Base-by-base conservation (phyloP, 2,329 filamentous ascomycete species). In the Botrytis fabae region DNA sequence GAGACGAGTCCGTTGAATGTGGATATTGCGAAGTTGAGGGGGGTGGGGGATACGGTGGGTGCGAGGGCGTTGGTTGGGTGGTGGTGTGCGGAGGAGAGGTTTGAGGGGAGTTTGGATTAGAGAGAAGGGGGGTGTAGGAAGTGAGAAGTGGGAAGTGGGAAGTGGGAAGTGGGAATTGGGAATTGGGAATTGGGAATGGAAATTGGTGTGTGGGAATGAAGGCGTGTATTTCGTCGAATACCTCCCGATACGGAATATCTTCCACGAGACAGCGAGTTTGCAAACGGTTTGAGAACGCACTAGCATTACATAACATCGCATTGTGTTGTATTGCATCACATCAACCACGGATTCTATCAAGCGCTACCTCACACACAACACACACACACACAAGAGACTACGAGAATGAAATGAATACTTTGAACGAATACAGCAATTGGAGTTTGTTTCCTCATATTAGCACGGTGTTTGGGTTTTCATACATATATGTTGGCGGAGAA, bases 1-100 rank as follows among this genome's bases (percentile, higher is more conserved):
- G 92, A 95, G 79, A 65, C 32, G 0, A 91, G 88, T 77, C 93
- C 93, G 78, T 84, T 96, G 75, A 95, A 95, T 81, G 87, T 96
- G 40, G 93, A 96, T 81, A 86, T 93, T 46, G 93, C 93, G 71
- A 89, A 89, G 76, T 83, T 96, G 79, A 80, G 94, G 75, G 84
- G 86, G 85, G 54, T 71, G 46, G 92, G 92, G 7, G 93, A 95
- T 82, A 81, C 82, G 35, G 80, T 94, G 22, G 93, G 89, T 0
- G 91, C 92, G 25, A 85, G 91, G 78, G 86, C 87, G 74, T 83
- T 96, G 79, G 92, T 95, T 61, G 87, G 92, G 82, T 91, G 90
- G 78, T 95, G 92, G 85, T 91, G 89, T 51, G 83, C 84, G 76
- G 85, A 87, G 62, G 60, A 72, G 73, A 62, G 70, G 63, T 68